These are phyloP conservation scores for Rhizopus stolonifer DNA, from an alignment of 371 early-diverging fungal genomes.

Conservation along the genomic window DNA sequence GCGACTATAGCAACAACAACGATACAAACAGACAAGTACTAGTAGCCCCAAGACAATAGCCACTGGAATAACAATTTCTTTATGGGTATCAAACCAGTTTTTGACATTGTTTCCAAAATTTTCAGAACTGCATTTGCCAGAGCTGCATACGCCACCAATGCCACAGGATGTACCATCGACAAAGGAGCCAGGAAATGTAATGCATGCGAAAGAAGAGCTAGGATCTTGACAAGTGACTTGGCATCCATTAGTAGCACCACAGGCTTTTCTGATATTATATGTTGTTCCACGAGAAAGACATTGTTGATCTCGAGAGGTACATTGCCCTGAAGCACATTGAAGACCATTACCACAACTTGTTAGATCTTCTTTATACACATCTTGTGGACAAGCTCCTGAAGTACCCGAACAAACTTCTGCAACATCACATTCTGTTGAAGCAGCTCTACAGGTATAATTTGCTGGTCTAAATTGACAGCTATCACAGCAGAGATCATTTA, in stretches of 20 bases:
- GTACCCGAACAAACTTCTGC: slow-evolving; percentile 81
- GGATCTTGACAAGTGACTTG: slow-evolving; percentile 68
- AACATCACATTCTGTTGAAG: slow-evolving; percentile 81
- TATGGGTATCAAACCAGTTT: slow-evolving; percentile 52
- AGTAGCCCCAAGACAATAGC: slow-evolving; percentile 54
- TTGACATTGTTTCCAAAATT: slow-evolving; percentile 24
- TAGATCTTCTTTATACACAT: slow-evolving; percentile 69
- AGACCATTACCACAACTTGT: slow-evolving; percentile 61
- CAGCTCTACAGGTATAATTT: slow-evolving; percentile 75
- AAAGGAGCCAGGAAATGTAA: slow-evolving; percentile 76
- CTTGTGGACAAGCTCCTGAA: slow-evolving; percentile 76
- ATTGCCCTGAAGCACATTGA: slow-evolving; percentile 86
- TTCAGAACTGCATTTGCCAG: slow-evolving; percentile 38
- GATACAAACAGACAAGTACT: slow-evolving; percentile 59
- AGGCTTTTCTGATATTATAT: slow-evolving; percentile 46
- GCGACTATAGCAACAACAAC: slow-evolving; percentile 40
- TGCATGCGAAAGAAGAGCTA: slow-evolving; percentile 51
- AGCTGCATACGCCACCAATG: slow-evolving; percentile 62
- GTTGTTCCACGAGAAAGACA: slow-evolving; percentile 62
- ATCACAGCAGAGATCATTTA: slow-evolving; percentile 83
- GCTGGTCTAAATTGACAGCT: slow-evolving; percentile 71
- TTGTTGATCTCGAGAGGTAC: slow-evolving; percentile 86
- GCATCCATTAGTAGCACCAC: slow-evolving; percentile 51
- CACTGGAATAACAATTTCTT: slow-evolving; percentile 59
- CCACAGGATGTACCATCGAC: slow-evolving; percentile 92